A percentile compares a stretch with the other conserved stretches of the same genome.
Evolutionary conservation across 352 stramenopile species (phyloP).

Genomic region (Phytophthora pinifolia): DNA sequence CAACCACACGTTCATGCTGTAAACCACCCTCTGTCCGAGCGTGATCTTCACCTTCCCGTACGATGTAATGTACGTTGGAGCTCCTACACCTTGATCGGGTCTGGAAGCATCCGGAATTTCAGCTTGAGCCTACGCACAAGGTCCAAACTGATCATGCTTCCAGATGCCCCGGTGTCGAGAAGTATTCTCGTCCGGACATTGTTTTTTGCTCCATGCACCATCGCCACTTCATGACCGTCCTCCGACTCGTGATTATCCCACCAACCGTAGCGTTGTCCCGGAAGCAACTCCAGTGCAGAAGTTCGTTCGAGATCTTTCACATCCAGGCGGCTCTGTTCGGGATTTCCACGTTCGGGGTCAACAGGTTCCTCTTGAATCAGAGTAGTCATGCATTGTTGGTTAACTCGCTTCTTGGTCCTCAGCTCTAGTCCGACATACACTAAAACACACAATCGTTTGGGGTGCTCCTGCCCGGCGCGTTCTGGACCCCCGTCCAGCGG

Average conservation of each 20-base stretch:
- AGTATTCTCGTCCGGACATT: background rate
- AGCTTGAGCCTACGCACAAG: slow-evolving; percentile 5
- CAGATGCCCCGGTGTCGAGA: background rate
- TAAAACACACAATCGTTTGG: no score
- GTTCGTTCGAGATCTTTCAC: background rate
- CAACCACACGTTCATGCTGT: slow-evolving; percentile 22
- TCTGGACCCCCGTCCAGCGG: no score
- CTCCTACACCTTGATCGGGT: slow-evolving; percentile 6
- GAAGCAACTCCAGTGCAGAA: background rate
- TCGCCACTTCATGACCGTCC: background rate
- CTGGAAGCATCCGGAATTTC: background rate
- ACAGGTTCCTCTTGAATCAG: background rate
- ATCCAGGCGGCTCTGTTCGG: background rate
- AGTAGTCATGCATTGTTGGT: no score
- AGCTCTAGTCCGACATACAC: no score
- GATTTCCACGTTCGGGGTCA: background rate
- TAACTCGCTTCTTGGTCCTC: no score
- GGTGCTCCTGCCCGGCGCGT: no score
- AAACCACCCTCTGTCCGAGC: slow-evolving; percentile 3
- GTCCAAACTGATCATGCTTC: slow-evolving; percentile 2
- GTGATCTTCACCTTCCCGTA: slow-evolving; percentile 27
- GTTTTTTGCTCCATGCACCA: background rate
- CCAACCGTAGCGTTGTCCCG: background rate
- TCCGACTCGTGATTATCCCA: background rate
- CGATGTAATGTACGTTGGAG: slow-evolving; percentile 11